phyloP scores from a whole-genome alignment of 768 basidiomycete genomes.

The Auricularia sp. region DNA sequence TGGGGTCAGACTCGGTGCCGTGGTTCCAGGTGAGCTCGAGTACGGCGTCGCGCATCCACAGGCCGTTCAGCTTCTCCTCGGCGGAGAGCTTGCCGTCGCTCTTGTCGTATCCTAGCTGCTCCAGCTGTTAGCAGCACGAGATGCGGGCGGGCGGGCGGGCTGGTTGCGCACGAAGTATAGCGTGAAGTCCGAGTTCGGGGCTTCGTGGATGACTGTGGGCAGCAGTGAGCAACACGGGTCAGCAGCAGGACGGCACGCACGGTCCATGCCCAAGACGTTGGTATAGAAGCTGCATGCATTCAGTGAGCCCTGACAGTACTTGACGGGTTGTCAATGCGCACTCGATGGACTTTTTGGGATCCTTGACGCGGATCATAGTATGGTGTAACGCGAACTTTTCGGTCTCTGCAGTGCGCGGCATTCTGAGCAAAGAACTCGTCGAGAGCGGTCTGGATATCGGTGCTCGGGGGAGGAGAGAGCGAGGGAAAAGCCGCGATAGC shows the following conservation, averaged over 20 bases:
- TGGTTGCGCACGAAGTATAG: constrained; percentile 48
- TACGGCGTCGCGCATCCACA: constrained; percentile 49
- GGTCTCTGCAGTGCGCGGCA: constrained; percentile 58
- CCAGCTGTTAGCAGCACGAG: neutral
- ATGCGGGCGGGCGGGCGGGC: neutral
- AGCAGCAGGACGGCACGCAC: constrained; percentile 8
- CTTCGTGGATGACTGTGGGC: constrained; percentile 23
- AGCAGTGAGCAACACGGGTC: constrained; percentile 8
- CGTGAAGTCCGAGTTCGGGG: constrained; percentile 50
- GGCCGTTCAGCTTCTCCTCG: constrained; percentile 42
- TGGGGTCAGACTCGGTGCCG: constrained; percentile 65
- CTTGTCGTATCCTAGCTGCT: constrained; percentile 57
- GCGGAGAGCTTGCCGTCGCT: constrained; percentile 37
- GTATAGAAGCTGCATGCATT: neutral
- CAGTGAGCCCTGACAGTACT: neutral
- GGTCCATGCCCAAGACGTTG: constrained; percentile 23
- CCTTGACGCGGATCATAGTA: constrained; percentile 83
- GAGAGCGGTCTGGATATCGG: too few relatives aligned
- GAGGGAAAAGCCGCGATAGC: too few relatives aligned
- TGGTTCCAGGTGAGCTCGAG: neutral
- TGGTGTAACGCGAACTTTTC: constrained; percentile 73
- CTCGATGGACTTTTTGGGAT: constrained; percentile 66
- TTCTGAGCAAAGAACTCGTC: constrained; percentile 17
- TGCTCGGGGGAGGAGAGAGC: too few relatives aligned
- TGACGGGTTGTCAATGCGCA: constrained; percentile 32